Base-by-base conservation (phyloP, 345 rosid genomes). In the Geranium rotundifolium region DNA sequence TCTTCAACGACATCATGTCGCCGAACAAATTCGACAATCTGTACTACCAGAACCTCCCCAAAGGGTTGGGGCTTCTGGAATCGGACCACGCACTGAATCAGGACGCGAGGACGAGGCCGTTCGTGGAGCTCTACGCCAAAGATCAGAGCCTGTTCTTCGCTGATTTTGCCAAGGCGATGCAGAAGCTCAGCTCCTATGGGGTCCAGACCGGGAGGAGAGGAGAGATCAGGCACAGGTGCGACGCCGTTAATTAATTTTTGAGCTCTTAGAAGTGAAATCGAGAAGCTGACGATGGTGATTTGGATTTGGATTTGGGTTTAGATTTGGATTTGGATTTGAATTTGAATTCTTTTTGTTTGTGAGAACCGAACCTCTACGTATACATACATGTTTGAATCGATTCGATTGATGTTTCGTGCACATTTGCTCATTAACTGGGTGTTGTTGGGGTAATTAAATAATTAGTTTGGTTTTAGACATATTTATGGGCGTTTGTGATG, bases 181-280 rank as follows among this genome's bases (percentile, higher is more conserved):
- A 82, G 79, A 89, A 89, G 84, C 80, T 89, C 19, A 88, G 96
- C 59, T 74, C 84, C 7, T 70, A 72, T 54, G 93, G 97, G 61
- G 61, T 92, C 29, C 68, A 75, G 78, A 89, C 96, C 8, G 99
- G 97, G 29, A 74, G 95, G 50, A 75, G 77, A 59, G 98, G 98
- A 6, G 99, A 92, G 84, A 83, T 89, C 72, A 80, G 99, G 71
- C 89, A 75, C 74, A 87, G 87, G 78, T 92, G 99, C 67, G 95
- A 89, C 77, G 91, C 95, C 4, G 62, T 84, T 50, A 91, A 91
- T 50, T 90, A 68, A 81, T 34, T 4, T 34, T 34, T 34, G 41
- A 34, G 41, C 41, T 34, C 10, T 34, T 34, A 34, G 10, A 4
- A 4, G 41, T 34, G 1, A 4, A 46, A 14, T 46, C 15, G 52